phyloP scores from a whole-genome alignment of 495 filamentous ascomycete species.

The Aspergillus hancockii region DNA sequence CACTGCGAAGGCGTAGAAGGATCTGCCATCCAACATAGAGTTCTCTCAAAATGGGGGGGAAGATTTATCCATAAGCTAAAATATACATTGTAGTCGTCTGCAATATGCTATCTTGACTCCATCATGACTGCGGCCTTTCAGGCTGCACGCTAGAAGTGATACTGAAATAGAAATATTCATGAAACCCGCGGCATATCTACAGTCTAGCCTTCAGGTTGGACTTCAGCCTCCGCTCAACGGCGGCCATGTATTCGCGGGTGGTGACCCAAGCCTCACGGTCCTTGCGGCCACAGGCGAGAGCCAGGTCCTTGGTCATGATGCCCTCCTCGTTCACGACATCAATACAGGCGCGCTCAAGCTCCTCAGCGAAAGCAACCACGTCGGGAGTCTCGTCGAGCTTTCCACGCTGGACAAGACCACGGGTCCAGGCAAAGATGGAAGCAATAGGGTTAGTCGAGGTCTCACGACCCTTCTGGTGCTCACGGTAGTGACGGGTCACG shows the following conservation, averaged over 20 bases:
- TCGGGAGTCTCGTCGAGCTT: constrained; percentile 88
- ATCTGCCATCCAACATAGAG: constrained; percentile 1
- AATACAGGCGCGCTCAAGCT: constrained; percentile 88
- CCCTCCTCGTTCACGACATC: constrained; percentile 91
- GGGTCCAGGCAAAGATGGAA: constrained; percentile 98
- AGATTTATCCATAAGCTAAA: constrained; percentile 5
- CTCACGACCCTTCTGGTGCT: constrained; percentile 94
- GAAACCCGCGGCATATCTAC: constrained; percentile 25
- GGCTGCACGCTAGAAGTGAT: background rate
- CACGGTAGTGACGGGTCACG: constrained; percentile 96
- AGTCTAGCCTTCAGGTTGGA: constrained; percentile 52
- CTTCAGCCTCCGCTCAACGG: constrained; percentile 86
- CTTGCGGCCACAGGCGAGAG: constrained; percentile 84
- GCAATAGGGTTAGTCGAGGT: constrained; percentile 99
- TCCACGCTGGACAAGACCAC: constrained; percentile 89
- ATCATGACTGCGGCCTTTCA: constrained; percentile 2
- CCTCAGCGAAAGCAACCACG: constrained; percentile 83
- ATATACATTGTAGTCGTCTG: constrained; percentile 20
- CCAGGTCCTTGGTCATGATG: constrained; percentile 99
- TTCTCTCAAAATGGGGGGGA: constrained; percentile 3
- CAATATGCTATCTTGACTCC: background rate
- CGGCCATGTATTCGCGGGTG: constrained; percentile 82
- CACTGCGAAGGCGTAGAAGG: constrained; percentile 1
- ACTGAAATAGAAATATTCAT: background rate
- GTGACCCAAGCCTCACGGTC: constrained; percentile 82